Conservation (phyloP, 345 rosid species). For the Eucalyptus curtisii region DNA sequence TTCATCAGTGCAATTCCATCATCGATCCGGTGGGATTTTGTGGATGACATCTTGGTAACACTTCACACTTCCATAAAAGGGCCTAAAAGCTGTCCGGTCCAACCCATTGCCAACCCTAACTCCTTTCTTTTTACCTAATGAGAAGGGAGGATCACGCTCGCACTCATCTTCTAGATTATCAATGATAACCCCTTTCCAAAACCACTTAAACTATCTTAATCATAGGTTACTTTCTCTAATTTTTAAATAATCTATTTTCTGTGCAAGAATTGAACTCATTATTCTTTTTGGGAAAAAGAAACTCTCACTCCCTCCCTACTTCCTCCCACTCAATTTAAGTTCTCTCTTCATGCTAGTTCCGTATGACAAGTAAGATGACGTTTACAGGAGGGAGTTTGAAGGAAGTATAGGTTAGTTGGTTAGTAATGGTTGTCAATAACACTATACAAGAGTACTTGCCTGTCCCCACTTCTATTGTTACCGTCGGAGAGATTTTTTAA, state of each 20-base stretch:
- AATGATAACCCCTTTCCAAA: not conserved
- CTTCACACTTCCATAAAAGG: slow-evolving; percentile 2
- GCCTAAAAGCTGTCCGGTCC: slow-evolving; percentile 21
- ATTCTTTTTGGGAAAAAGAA: not conserved
- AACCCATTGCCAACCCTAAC: slow-evolving; percentile 17
- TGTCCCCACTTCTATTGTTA: not conserved
- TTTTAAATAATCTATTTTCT: not conserved
- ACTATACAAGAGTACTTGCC: not conserved
- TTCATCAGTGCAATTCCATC: not conserved
- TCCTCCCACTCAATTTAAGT: not conserved
- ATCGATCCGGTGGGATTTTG: not conserved
- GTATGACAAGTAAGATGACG: not conserved
- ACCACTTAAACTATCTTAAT: not conserved
- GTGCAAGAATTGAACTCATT: not conserved
- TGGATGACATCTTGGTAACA: slow-evolving; percentile 16
- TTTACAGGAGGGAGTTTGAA: not conserved
- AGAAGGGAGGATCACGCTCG: not conserved
- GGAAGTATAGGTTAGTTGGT: not conserved
- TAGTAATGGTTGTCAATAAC: not conserved
- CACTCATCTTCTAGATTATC: not conserved
- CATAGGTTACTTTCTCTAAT: not conserved
- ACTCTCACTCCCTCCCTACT: not conserved
- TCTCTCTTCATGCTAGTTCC: not conserved
- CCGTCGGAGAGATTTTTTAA: not conserved
- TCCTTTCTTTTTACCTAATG: not conserved